phyloP scores from a whole-genome alignment of 2,329 filamentous ascomycete species.

The Talaromyces sp. region DNA sequence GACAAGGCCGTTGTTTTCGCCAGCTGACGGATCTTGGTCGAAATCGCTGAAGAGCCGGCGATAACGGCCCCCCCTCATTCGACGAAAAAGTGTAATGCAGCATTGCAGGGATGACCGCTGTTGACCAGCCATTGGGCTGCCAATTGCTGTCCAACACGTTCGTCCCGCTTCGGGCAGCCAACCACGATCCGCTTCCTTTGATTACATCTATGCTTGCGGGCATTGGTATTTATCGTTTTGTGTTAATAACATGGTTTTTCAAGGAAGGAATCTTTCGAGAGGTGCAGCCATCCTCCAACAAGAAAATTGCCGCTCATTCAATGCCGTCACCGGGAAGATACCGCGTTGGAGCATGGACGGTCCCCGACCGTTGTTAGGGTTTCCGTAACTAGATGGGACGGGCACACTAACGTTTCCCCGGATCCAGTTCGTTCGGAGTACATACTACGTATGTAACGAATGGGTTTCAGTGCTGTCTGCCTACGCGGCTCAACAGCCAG shows the following conservation, averaged over 20 bases:
- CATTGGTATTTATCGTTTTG: background rate
- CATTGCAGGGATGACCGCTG: conserved; percentile 10
- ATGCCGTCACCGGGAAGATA: background rate
- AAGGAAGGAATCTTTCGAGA: background rate
- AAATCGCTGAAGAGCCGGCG: background rate
- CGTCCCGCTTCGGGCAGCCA: conserved; percentile 8
- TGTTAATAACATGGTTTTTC: background rate
- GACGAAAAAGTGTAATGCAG: background rate
- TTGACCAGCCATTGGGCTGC: conserved; percentile 10
- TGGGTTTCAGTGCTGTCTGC: background rate
- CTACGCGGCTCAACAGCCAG: background rate
- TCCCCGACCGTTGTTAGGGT: background rate
- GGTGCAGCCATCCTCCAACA: background rate
- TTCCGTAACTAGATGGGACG: background rate
- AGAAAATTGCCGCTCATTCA: background rate
- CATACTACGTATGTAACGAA: background rate
- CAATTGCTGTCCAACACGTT: conserved; percentile 10
- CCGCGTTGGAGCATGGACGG: background rate
- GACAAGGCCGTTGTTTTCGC: background rate
- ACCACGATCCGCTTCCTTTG: conserved; percentile 1
- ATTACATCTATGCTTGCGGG: background rate
- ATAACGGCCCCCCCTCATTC: background rate
- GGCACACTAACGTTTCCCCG: background rate
- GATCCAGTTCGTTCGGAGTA: background rate
- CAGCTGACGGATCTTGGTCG: background rate